These are phyloP conservation scores for Trichoderma harzianum DNA, from an alignment of 2,329 filamentous ascomycete genomes.

Conservation along the genomic window DNA sequence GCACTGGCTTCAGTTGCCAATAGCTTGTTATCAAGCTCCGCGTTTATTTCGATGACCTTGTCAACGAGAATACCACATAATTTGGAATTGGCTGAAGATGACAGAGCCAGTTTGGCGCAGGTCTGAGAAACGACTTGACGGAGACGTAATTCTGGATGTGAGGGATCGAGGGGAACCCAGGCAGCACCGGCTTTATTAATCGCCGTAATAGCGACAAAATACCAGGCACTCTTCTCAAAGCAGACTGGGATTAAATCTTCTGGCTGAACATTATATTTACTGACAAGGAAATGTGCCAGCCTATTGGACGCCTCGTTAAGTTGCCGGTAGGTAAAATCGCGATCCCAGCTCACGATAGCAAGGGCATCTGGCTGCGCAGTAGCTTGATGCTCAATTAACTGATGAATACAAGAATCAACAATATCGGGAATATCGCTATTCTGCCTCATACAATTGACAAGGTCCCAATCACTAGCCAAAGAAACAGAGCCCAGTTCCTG, in stretches of 20 bases:
- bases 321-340: constrained; percentile 12
- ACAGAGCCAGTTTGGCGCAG: not conserved
- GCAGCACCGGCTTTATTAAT: constrained; percentile 23
- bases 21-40: not conserved
- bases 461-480: constrained; percentile 1
- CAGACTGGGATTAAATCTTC: constrained; percentile 25
- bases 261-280: not conserved
- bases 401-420: constrained; percentile 16
- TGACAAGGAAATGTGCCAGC: constrained; percentile 13
- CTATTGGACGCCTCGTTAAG: constrained; percentile 9
- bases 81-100: constrained; percentile 16
- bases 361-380: not conserved
- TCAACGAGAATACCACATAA: constrained; percentile 22
- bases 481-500: not conserved
- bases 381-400: constrained; percentile 12
- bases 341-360: constrained; percentile 21
- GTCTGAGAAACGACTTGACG: constrained; percentile 18
- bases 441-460: not conserved
- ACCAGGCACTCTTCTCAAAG: constrained; percentile 30
- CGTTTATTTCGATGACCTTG: constrained; percentile 12
- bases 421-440: constrained; percentile 13
- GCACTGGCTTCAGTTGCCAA: not conserved
- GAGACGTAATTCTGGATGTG: constrained; percentile 16
- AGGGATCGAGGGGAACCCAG: constrained; percentile 22
- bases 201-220: constrained; percentile 21